Evolutionary conservation across 768 basidiomycete genomes (phyloP).

Genomic region (Amanita subjunquillea): DNA sequence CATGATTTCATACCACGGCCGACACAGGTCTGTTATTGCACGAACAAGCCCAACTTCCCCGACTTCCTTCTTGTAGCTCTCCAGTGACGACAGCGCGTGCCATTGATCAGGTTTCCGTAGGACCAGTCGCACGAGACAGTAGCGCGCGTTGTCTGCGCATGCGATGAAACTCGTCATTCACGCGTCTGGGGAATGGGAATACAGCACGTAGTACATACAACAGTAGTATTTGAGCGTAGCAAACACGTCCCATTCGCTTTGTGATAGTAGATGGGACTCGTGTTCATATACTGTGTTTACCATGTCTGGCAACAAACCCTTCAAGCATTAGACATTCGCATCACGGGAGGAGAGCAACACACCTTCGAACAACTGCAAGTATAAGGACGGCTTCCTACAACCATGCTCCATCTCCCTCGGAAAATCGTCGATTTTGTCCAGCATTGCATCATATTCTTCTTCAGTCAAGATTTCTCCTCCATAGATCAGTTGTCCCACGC

Average conservation of each 20-base stretch:
- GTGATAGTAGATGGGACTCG: constrained; percentile 25
- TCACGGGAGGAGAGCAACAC: not conserved
- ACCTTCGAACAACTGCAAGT: constrained; percentile 5
- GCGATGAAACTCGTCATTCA: not conserved
- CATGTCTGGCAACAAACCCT: constrained; percentile 20
- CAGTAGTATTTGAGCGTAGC: constrained; percentile 17
- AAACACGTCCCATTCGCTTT: constrained; percentile 22
- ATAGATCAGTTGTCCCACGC: constrained; percentile 4
- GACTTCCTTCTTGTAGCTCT: constrained; percentile 31
- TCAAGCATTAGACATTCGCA: not conserved
- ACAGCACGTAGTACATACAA: constrained; percentile 15
- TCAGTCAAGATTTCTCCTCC: constrained; percentile 4
- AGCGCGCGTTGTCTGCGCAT: constrained; percentile 44
- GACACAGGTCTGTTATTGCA: constrained; percentile 37
- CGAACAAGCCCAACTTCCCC: constrained; percentile 27
- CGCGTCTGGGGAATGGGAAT: not conserved
- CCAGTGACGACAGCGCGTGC: constrained; percentile 33
- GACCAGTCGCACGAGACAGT: constrained; percentile 49
- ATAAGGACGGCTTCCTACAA: constrained; percentile 3
- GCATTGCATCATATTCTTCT: constrained; percentile 3
- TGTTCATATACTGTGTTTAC: constrained; percentile 21
- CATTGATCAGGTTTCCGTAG: constrained; percentile 49
- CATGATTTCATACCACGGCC: constrained; percentile 13
- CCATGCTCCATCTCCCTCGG: not conserved
- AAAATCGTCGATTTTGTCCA: constrained; percentile 5